These are phyloP conservation scores for Fusarium sp. DNA, from an alignment of 2,329 filamentous ascomycete species.

Conservation along the genomic window DNA sequence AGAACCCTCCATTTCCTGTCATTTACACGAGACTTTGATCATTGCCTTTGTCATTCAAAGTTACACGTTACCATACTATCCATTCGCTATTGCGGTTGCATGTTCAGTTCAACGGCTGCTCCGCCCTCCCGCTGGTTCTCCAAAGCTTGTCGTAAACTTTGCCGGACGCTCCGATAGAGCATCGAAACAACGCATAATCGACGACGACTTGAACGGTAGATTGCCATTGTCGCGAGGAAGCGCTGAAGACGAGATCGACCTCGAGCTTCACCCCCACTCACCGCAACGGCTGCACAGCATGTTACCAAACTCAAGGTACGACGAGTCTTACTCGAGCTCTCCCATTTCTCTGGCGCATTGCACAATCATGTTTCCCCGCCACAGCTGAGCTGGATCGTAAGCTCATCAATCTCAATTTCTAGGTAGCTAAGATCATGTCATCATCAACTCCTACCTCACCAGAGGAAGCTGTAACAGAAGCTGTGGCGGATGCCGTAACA, in stretches of 20 bases:
- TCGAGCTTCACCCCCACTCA: slow-evolving; percentile 17
- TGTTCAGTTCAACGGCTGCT: slow-evolving; percentile 43
- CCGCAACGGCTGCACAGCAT: slow-evolving; percentile 47
- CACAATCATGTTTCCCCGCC: slow-evolving; percentile 9
- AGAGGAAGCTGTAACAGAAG: slow-evolving; percentile 45
- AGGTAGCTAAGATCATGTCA: slow-evolving; percentile 50
- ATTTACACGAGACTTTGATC: slow-evolving; percentile 3
- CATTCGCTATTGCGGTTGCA: slow-evolving; percentile 28
- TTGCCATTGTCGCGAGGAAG: slow-evolving; percentile 16
- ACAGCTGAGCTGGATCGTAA: slow-evolving; percentile 9
- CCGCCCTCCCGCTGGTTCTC: slow-evolving; percentile 22
- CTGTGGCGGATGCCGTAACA: slow-evolving; percentile 34
- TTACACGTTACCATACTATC: slow-evolving; percentile 6
- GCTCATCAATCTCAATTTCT: slow-evolving; percentile 34
- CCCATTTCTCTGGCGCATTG: background rate
- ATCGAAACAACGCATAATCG: slow-evolving; percentile 5
- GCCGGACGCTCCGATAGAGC: slow-evolving; percentile 22
- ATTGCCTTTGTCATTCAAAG: slow-evolving; percentile 20
- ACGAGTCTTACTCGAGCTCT: slow-evolving; percentile 4
- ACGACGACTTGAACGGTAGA: background rate
- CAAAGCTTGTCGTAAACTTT: slow-evolving; percentile 34
- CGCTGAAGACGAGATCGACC: slow-evolving; percentile 10
- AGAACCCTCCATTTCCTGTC: slow-evolving; percentile 19
- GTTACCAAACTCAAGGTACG: slow-evolving; percentile 49
- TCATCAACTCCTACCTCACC: slow-evolving; percentile 47